Evolutionary conservation across 31 red algal species (phyloP).

Genomic region (Endocladia muricata): DNA sequence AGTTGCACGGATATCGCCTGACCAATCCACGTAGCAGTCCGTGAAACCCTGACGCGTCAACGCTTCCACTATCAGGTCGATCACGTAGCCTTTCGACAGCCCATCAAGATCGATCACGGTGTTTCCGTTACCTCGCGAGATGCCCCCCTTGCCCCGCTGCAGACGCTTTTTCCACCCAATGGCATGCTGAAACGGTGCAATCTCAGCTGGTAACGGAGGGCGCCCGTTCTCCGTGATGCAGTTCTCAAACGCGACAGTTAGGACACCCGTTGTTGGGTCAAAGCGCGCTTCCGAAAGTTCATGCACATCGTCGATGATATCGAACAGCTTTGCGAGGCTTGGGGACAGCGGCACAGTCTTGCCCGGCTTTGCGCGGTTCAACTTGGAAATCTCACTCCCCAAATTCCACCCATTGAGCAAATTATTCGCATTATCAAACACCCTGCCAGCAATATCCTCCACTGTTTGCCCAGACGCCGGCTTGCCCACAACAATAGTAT

Average conservation of each 20-base stretch:
- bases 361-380: slow-evolving; percentile 23
- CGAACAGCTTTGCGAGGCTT: slow-evolving; percentile 18
- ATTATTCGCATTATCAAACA: slow-evolving; percentile 36
- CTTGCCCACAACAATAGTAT: slow-evolving; percentile 44
- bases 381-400: slow-evolving; percentile 24
- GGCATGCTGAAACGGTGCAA: slow-evolving; percentile 26
- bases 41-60: no score
- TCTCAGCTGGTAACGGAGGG: slow-evolving; percentile 32
- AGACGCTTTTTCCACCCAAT: slow-evolving; percentile 43
- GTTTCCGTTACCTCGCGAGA: slow-evolving; percentile 36
- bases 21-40: slow-evolving; percentile 66
- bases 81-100: slow-evolving; percentile 53
- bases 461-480: neutral
- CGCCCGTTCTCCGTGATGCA: slow-evolving; percentile 22
- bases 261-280: slow-evolving; percentile 66
- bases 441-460: neutral
- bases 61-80: slow-evolving; percentile 28
- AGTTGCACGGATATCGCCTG: slow-evolving; percentile 48
- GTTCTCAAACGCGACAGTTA: slow-evolving; percentile 44
- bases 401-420: slow-evolving; percentile 58
- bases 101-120: slow-evolving; percentile 60
- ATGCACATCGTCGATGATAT: slow-evolving; percentile 28
- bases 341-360: slow-evolving; percentile 36
- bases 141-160: neutral
- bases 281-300: slow-evolving; percentile 46